phyloP scores from a whole-genome alignment of 352 stramenopile species.

The Peronospora belbahrii region DNA sequence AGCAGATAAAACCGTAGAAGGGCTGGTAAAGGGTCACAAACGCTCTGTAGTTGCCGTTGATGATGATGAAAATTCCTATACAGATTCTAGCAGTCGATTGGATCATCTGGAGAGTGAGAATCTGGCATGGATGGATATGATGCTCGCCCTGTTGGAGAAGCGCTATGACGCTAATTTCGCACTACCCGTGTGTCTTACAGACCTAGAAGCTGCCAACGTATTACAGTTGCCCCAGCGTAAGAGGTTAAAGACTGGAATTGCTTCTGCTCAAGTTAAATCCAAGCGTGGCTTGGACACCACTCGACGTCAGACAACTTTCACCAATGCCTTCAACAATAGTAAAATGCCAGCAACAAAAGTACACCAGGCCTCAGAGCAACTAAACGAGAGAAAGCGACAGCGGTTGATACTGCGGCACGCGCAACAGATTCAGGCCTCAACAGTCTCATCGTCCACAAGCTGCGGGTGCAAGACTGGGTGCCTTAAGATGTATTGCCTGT shows the following conservation, averaged over 20 bases:
- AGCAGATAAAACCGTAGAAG: neutral
- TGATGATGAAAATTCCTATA: neutral
- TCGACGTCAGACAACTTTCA: conserved; percentile 2
- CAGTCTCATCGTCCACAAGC: conserved; percentile 59
- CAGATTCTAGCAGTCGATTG: neutral
- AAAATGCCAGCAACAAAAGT: conserved; percentile 9
- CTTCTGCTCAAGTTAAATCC: neutral
- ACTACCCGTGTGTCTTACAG: conserved; percentile 31
- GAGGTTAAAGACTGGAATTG: conserved; percentile 12
- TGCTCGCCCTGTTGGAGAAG: conserved; percentile 58
- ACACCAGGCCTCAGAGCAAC: conserved; percentile 17
- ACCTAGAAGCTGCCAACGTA: conserved; percentile 35
- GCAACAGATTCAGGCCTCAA: conserved; percentile 65
- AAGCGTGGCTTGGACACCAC: conserved; percentile 13
- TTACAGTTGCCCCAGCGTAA: conserved; percentile 26
- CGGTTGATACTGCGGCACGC: conserved; percentile 47
- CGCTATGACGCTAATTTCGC: conserved; percentile 34
- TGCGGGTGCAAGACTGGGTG: conserved; percentile 83
- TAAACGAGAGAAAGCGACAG: conserved; percentile 37
- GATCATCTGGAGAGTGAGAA: conserved; percentile 42
- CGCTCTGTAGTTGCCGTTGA: neutral
- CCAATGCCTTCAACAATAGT: conserved; percentile 8
- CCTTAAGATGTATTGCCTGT: conserved; percentile 84
- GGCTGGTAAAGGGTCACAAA: conserved; percentile 3
- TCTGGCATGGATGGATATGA: conserved; percentile 81